A percentile compares a stretch with the other conserved stretches of the same genome.
Evolutionary conservation across 371 early-diverging fungal genomes (phyloP).

Genomic region (Rhizopus arrhizus): DNA sequence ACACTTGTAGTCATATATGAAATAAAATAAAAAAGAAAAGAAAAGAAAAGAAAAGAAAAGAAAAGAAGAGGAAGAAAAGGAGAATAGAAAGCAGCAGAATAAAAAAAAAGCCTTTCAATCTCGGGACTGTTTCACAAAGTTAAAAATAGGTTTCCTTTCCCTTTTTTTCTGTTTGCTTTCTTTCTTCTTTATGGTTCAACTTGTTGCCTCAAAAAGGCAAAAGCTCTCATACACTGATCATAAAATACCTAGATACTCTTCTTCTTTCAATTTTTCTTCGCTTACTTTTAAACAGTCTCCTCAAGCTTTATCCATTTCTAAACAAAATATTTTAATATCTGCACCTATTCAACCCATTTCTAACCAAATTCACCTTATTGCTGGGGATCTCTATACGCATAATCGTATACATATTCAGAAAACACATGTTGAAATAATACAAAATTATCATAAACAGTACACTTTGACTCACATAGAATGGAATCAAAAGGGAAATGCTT

Average conservation of each 20-base stretch:
- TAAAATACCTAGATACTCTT: slow-evolving; percentile 16
- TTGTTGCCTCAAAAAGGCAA: slow-evolving; percentile 1
- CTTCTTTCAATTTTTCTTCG: slow-evolving; percentile 23
- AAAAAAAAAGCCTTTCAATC: slow-evolving; percentile 1
- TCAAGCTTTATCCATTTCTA: slow-evolving; percentile 30
- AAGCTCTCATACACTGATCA: neutral
- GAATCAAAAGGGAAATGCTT: slow-evolving; percentile 46
- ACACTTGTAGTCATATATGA: slow-evolving; percentile 13
- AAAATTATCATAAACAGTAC: slow-evolving; percentile 41
- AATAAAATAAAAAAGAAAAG: slow-evolving; percentile 2
- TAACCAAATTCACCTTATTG: slow-evolving; percentile 28
- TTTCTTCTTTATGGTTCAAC: slow-evolving; percentile 4
- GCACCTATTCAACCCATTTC: slow-evolving; percentile 33
- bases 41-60: neutral
- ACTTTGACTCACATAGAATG: slow-evolving; percentile 48
- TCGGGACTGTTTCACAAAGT: slow-evolving; percentile 5
- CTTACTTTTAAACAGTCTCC: slow-evolving; percentile 40
- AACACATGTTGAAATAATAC: slow-evolving; percentile 30
- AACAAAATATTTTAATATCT: slow-evolving; percentile 34
- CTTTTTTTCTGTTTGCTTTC: neutral
- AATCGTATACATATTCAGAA: slow-evolving; percentile 27
- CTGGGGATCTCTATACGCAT: slow-evolving; percentile 38
- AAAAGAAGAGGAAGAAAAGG: slow-evolving; percentile 1
- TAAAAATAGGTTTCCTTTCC: slow-evolving; percentile 3
- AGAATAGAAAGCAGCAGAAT: neutral